Base-by-base conservation (phyloP, 768 basidiomycete genomes). In the Cystobasidium tubakii region DNA sequence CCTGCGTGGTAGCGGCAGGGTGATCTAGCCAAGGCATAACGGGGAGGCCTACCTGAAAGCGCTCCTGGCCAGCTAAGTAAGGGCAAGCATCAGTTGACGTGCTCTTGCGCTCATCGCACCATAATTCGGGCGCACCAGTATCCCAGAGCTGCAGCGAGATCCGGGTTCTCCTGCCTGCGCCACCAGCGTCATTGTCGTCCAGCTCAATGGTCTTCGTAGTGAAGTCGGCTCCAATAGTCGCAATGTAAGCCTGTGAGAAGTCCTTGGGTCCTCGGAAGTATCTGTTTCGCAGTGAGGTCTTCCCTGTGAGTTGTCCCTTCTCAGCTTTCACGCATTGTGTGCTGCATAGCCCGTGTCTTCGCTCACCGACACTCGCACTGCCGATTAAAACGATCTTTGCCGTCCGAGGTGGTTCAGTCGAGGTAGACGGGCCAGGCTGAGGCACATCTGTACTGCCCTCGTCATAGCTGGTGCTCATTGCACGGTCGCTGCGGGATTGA, bases 171-270 rank as follows among this genome's bases (percentile, higher is more conserved):
- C 21, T 60, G 17, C 29, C 57, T 6, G 57, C 57, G 57, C 57
- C 57, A 60, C 57, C 57, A 34, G 6, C 27, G 57, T 31, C 25
- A 54, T 42, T 25, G 23, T 54, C 70, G n/a, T 74, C 34, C 66
- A 69, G 39, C 27, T 71, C 70, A 9, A 75, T 27, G 2, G 34
- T 75, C 71, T 75, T 72, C 25, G 74, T 44, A 27, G 27, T 27
- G 43, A 75, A 75, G 66, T 75, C 74, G 25, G 74, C 74, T 3
- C 74, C 74, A 42, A 75, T 75, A 25, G 74, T 75, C n/a, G 74
- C 74, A 44, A 46, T 60, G 42, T 75, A 63, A 21, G 42, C 55
- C 21, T 73, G 55, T 12, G 71, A 27, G 69, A 75, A 70, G n/a
- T 29, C 42, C 36, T 36, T 62, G 10, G 31, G 44, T 15, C 50